Base-by-base conservation (phyloP, 495 filamentous ascomycete species). In the Echria macrotheca region DNA sequence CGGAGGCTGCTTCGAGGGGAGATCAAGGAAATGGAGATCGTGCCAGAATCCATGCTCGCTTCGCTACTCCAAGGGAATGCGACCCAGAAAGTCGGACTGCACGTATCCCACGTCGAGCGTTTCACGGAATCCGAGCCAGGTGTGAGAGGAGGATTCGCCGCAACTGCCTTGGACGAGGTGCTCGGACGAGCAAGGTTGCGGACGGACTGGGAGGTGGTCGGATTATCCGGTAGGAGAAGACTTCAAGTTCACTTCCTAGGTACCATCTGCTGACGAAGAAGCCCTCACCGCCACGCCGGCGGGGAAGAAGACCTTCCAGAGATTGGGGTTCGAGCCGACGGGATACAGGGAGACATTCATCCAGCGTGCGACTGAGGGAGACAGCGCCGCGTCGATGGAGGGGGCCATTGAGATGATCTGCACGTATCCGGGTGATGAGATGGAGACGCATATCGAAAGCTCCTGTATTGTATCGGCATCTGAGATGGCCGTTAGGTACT, bases 21-120 rank as follows among this genome's bases (percentile, higher is more conserved):
- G 75, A 52, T 89, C 76, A 43, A 87, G 69, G 80, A 90, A 84
- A 25, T 80, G 73, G 49, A 82, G 71, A 65, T 90, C 78, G 44
- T 88, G 66, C 18, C 84, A 69, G 45, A 74, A 75, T 12, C 81
- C 67, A 54, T 63, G 87, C 83, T 64, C 82, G n/a, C n/a, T n/a
- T n/a, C n/a, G n/a, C 82, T 23, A 73, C 69, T 8, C 8, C 32
- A 31, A 17, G 32, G 38, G 71, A 45, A 17, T 3, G 47, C 47
- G n/a, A 29, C 5, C 32, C 51, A 37, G 18, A 55, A 58, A 44
- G 58, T 67, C 8, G 64, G 64, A 8, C 25, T 67, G 54, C 64
- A 67, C 46, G 54, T 67, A 15, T 67, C 64, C 46, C 64, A 67
- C 25, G 51, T 67, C 40, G 64, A 67, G 52, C 47, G 58, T n/a